Percentiles rank a stretch among this genome's conserved stretches.
These are phyloP conservation scores for Auricularia sp. DNA, from an alignment of 768 basidiomycete genomes.

Conservation along the genomic window DNA sequence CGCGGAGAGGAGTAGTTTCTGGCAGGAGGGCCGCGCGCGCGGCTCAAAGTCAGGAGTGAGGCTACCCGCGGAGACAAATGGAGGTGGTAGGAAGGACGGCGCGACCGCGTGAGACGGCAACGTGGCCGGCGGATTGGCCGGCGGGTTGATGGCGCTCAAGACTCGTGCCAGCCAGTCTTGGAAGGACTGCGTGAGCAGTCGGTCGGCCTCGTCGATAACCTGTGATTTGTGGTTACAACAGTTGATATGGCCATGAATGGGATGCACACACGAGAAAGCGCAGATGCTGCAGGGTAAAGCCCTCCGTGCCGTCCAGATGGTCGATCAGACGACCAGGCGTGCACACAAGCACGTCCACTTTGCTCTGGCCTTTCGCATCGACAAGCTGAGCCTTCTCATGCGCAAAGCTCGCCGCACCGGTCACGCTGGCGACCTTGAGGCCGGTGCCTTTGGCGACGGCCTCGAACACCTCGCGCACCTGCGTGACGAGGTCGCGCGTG, in stretches of 20 bases:
- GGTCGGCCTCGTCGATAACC: slow-evolving; percentile 97
- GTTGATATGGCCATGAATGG: not conserved
- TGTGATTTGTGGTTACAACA: slow-evolving; percentile 20
- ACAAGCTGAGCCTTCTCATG: slow-evolving; percentile 84
- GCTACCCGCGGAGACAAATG: slow-evolving; percentile 7
- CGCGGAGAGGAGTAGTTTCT: slow-evolving; percentile 93
- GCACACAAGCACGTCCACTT: slow-evolving; percentile 87
- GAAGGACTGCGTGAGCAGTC: slow-evolving; percentile 90
- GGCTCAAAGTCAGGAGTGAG: not conserved
- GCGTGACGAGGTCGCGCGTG: slow-evolving; percentile 84
- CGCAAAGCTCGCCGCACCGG: slow-evolving; percentile 84
- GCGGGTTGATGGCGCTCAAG: slow-evolving; percentile 55
- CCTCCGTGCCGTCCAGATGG: slow-evolving; percentile 77
- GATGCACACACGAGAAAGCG: slow-evolving; percentile 69
- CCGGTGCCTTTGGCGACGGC: slow-evolving; percentile 74
- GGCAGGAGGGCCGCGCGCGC: slow-evolving; percentile 49
- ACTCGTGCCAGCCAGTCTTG: slow-evolving; percentile 91
- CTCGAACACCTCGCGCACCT: slow-evolving; percentile 91
- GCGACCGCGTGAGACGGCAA: not conserved
- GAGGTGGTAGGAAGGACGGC: not conserved
- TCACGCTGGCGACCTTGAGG: slow-evolving; percentile 48
- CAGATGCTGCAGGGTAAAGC: slow-evolving; percentile 88
- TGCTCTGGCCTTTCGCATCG: slow-evolving; percentile 68
- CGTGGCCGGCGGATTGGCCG: slow-evolving; percentile 11
- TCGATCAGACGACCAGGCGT: slow-evolving; percentile 95